Base-by-base conservation (phyloP, 2,329 filamentous ascomycete genomes). In the Calonectria henricotiae region DNA sequence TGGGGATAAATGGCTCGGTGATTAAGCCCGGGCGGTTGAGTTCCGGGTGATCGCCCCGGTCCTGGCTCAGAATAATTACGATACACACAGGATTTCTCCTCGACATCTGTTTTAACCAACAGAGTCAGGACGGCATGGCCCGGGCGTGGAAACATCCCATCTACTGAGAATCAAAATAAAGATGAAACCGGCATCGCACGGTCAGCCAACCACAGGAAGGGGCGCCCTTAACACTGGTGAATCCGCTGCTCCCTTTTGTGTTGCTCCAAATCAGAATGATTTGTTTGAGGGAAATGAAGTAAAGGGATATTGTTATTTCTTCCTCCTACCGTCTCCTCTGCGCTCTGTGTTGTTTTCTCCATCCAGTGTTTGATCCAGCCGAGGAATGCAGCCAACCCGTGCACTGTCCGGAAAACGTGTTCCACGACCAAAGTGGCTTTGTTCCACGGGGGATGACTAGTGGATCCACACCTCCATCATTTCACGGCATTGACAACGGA, bases 111-210 rank as follows among this genome's bases (percentile, higher is more conserved):
- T 23, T 43, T 35, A 58, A 62, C 41, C 60, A 58, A 54, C 60
- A 63, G 23, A 39, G 39, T 39, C 20, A 30, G 47, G 47, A 67
- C 67, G 51, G 41, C 55, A 60, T 65, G 64, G 54, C 62, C 32
- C 27, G 41, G 65, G 44, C 30, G 35, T 54, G n/a, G 64, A 63
- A 20, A 49, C 44, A 49, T 67, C 41, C 44, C 61, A 46, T 58
- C 51, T 55, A 12, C 49, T 46, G 35, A 60, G 60, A 43, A 44
- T 51, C 39, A 55, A 25, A 54, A 63, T 70, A 27, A 66, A 73
- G 61, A 63, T 71, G 71, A 73, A 71, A 73, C 71, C 20, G 15
- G n/a, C 25, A 49, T 71, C 65, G 64, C 60, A 51, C 61, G 64
- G 35, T 32, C 51, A 39, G 37, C 37, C 35, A 58, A 37, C 35